Evolutionary conservation across 495 filamentous ascomycete genomes (phyloP), one percentile per base, ranked within the genome.

Genomic region (Daldinia bambusicola): DNA sequence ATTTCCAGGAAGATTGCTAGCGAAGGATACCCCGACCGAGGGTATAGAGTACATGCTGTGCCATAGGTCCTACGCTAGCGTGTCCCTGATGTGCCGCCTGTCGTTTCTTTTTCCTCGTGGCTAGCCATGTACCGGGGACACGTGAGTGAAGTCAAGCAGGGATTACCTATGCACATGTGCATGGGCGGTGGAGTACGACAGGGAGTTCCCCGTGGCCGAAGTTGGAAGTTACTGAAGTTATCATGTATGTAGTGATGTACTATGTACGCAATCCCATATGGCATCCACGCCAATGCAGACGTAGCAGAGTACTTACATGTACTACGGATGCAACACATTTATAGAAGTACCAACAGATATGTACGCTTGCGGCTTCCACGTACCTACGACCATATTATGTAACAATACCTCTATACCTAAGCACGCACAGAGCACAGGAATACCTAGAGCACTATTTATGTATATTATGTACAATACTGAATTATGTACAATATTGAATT

Each of bases 91-190:
- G 57, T 52, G 70, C 65, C 57, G 70, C 66, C 37, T 40, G 26
- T 59, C 61, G 61, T 67, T 72, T 70, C 65, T 73, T 70, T 72
- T 68, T 69, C 74, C 61, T 68, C 68, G 66, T 71, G 66, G 69
- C 75, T 58, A 45, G 36, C 52, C 55, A 67, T 63, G 71, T 67
- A 73, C 64, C 64, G 50, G 52, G 58, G 48, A 75, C 75, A 66
- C 69, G 75, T 69, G 67, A 70, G 51, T 14, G 13, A 77, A 61
- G 75, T 75, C 61, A 9, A 67, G 57, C 67, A 65, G 67, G 70
- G 67, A 63, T 61, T 9, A 16, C 55, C 34, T 61, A 63, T 62
- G 51, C 60, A 66, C 63, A 72, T 69, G 73, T 68, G 67, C 71
- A 69, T 67, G 63, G 64, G 51, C 62, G 64, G 67, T 66, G 75